Conservation (phyloP, 228 moss, liverwort and hornwort species). For the Sphagnum magellanicum region DNA sequence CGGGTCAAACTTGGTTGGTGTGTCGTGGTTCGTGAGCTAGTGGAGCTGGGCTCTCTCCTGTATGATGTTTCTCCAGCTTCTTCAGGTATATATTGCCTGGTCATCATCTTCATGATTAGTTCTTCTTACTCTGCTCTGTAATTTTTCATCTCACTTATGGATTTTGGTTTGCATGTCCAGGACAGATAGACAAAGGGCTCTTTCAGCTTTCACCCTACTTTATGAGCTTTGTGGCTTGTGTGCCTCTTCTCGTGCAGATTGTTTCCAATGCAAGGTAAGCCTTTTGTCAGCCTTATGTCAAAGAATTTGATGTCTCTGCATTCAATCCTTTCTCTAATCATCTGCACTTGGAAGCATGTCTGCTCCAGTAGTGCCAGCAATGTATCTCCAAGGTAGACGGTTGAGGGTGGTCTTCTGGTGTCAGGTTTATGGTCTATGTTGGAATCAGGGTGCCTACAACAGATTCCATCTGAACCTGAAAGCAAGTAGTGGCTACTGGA, state of each 20-base stretch:
- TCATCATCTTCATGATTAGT: no score
- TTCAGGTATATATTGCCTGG: background rate
- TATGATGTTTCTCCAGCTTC: slow-evolving; percentile 16
- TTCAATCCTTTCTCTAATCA: no score
- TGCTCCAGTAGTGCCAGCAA: no score
- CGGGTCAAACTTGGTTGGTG: slow-evolving; percentile 88
- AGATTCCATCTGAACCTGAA: no score
- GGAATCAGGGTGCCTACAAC: no score
- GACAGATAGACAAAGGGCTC: slow-evolving; percentile 31
- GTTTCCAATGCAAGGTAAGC: slow-evolving; percentile 59
- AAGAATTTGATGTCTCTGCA: no score
- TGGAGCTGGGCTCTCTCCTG: slow-evolving; percentile 43
- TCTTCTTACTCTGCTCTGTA: no score
- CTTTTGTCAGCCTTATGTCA: background rate
- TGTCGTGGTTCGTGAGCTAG: slow-evolving; percentile 72
- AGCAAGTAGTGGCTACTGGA: no score
- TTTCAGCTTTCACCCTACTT: slow-evolving; percentile 27
- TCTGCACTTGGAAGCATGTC: no score
- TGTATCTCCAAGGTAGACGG: no score
- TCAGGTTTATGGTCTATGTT: no score
- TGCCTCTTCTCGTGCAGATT: slow-evolving; percentile 49
- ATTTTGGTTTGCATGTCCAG: slow-evolving; percentile 30
- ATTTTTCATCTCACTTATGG: background rate
- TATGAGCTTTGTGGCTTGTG: slow-evolving; percentile 47
- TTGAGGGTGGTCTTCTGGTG: no score